Conservation (phyloP, 805 yeast genomes). For the Kuraishia ogatae region DNA sequence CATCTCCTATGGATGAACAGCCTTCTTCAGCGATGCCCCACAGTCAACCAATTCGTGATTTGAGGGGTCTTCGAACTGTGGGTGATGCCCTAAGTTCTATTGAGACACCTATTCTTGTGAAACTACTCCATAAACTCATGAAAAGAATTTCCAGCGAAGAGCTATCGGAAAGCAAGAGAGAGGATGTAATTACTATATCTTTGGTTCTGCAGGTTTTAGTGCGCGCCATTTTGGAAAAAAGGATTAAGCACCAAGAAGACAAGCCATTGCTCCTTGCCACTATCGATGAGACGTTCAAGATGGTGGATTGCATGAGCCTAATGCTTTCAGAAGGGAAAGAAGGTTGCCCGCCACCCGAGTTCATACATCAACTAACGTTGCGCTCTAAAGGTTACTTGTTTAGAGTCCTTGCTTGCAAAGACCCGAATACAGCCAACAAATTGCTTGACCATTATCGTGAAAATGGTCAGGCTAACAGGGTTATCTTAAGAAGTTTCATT, state of each 20-base stretch:
- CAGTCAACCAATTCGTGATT: background rate
- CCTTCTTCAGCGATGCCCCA: background rate
- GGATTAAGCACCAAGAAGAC: background rate
- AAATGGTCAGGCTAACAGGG: background rate
- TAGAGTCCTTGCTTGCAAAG: background rate
- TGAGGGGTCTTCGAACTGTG: background rate
- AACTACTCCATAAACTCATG: background rate
- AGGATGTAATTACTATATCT: background rate
- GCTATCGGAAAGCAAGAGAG: background rate
- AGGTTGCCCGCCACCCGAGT: background rate
- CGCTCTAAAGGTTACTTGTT: background rate
- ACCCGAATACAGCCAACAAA: background rate
- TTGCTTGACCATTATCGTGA: background rate
- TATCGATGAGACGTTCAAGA: background rate
- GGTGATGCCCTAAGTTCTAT: background rate
- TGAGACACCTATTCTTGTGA: background rate
- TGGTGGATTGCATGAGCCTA: background rate
- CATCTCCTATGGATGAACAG: background rate
- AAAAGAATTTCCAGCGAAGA: background rate
- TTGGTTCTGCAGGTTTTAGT: background rate
- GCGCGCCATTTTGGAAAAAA: background rate
- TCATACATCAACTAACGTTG: background rate
- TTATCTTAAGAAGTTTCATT: background rate
- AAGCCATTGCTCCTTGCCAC: background rate
- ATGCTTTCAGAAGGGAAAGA: background rate